Evolutionary conservation across 139 green algal species (phyloP).

Genomic region (Pseudopediastrum boryanum): DNA sequence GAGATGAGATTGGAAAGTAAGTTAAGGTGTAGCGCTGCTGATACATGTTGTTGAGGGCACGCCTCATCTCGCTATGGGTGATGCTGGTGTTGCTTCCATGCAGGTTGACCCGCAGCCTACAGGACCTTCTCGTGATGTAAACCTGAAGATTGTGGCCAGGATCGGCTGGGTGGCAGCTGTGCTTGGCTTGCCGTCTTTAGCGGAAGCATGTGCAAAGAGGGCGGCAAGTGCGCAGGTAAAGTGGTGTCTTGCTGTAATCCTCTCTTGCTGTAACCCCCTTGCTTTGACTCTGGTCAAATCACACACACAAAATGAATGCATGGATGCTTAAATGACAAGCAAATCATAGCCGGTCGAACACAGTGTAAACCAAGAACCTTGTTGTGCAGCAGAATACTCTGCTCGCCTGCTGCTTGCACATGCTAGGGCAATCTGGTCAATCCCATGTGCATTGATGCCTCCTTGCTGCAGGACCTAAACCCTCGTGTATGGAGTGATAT

Average conservation of each 20-base stretch:
- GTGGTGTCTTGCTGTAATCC: neutral
- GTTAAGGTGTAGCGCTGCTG: too few relatives aligned
- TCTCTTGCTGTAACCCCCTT: neutral
- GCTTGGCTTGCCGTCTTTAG: constrained; percentile 40
- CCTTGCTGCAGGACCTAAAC: constrained; percentile 40
- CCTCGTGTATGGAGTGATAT: constrained; percentile 60
- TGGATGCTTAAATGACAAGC: too few relatives aligned
- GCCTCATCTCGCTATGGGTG: too few relatives aligned
- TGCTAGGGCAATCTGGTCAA: too few relatives aligned
- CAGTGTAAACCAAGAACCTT: too few relatives aligned
- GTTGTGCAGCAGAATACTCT: too few relatives aligned
- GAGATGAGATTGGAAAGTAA: too few relatives aligned
- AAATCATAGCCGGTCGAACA: too few relatives aligned
- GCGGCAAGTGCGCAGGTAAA: constrained; percentile 30
- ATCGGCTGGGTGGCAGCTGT: constrained; percentile 59
- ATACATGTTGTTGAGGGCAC: too few relatives aligned
- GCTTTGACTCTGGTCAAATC: neutral
- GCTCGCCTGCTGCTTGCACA: too few relatives aligned
- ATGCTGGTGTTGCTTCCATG: neutral
- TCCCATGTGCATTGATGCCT: too few relatives aligned
- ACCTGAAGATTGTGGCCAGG: constrained; percentile 51
- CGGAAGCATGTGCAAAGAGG: constrained; percentile 35
- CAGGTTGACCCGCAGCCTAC: constrained; percentile 55
- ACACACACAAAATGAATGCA: too few relatives aligned
- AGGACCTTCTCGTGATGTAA: constrained; percentile 41